Evolutionary conservation across 2,329 filamentous ascomycete species (phyloP), one percentile per base, ranked within the genome.

Genomic region (Orbilia oligospora): DNA sequence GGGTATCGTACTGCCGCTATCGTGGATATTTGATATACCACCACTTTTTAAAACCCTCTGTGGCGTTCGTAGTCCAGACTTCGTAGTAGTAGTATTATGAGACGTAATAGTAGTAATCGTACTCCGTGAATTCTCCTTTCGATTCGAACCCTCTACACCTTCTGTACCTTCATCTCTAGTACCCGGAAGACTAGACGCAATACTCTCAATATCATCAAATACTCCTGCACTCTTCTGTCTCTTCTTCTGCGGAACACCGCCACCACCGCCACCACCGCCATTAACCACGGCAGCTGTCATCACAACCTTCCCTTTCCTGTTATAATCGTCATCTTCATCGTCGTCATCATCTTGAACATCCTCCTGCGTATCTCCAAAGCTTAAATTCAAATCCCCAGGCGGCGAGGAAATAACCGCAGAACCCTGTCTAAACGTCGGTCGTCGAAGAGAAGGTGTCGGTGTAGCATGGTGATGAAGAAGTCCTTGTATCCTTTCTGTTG

Each of bases 181-280:
- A 38, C 24, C 27, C 0, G 75, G 75, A 41, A 78, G 63, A 48
- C 75, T 78, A 0, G 75, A 78, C 58, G 75, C 75, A 56, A 78
- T 78, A 49, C 68, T 72, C 46, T 78, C 75, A 27, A 78, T 78
- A 69, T 78, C 75, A 58, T 78, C 75, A 46, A 78, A 78, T 3
- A 69, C 75, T 0, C 75, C 68, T 20, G 24, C 44, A 18, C 68
- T 38, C 48, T 69, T 78, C 51, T 56, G 30, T 27, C 61, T 72
- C 63, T 72, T 78, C 56, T 64, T 63, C 46, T 55, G 18, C 61
- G 41, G 48, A 53, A 46, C 36, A 20, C 8, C 10, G 14, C 14
- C 41, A 3, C 41, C 36, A 3, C 30, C 33, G 38, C 20, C 18
- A 30, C 18, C n/a, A n/a, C n/a, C n/a, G n/a, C n/a, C n/a, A n/a